phyloP scores from a whole-genome alignment of 2,329 filamentous ascomycete genomes.

The Cordyceps cicadae region DNA sequence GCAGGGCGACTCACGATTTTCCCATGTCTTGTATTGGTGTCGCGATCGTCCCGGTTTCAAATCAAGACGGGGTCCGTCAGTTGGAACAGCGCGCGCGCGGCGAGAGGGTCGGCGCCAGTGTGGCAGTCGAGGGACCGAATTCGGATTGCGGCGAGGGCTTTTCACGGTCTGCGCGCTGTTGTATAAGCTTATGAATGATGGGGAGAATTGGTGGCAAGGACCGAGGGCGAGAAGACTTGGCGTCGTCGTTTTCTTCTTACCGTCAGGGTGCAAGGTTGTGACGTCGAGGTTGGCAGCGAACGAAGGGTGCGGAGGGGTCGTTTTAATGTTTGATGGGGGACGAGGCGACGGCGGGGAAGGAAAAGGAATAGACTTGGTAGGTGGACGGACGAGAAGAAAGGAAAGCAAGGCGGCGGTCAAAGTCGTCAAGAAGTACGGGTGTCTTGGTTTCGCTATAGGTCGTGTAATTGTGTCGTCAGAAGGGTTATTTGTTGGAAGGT shows the following conservation, averaged over 20 bases:
- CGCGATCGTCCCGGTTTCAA: background rate
- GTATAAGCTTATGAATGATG: background rate
- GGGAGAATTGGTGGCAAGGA: background rate
- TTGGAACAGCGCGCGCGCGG: background rate
- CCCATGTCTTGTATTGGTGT: constrained; percentile 2
- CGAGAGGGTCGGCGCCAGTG: constrained; percentile 1
- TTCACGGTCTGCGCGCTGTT: background rate
- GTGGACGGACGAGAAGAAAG: background rate
- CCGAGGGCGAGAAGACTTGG: background rate
- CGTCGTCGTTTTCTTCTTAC: background rate
- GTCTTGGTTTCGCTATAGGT: background rate
- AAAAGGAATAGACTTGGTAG: background rate
- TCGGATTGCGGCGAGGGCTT: background rate
- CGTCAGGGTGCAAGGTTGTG: background rate
- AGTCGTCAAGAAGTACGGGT: background rate
- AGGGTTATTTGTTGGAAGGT: background rate
- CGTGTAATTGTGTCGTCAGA: background rate
- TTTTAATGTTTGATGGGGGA: background rate
- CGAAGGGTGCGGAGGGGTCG: background rate
- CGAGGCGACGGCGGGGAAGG: background rate
- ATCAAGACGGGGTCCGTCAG: background rate
- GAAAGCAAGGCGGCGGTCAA: background rate
- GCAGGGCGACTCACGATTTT: constrained; percentile 9
- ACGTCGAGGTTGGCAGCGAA: background rate
- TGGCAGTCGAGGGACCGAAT: background rate